Base-by-base conservation (phyloP, 2,329 filamentous ascomycete species). In the Paramyrothecium roridum region DNA sequence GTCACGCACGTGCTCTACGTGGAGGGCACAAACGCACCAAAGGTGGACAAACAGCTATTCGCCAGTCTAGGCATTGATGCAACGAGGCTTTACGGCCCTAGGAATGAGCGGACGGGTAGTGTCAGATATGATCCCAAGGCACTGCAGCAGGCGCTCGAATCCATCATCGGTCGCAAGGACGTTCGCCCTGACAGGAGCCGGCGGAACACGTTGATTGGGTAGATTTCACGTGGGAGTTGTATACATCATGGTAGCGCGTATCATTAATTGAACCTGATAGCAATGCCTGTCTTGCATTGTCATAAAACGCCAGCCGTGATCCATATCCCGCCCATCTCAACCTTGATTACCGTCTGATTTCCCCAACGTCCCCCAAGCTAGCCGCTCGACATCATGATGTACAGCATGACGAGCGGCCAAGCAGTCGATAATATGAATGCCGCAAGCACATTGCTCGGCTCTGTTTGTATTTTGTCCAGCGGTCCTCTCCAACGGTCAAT, bases 1-100 rank as follows among this genome's bases (percentile, higher is more conserved):
- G 87, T 97, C 3, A 96, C 89, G 8, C 93, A 97, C 68, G 70
- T 97, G 16, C 79, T 97, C 8, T 89, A 96, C 66, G 73, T 96
- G 0, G 89, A 93, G 46, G 87, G 86, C 0, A 80, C 84, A 0
- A 82, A 81, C 0, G 86, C 87, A 21, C 93, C 93, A 0, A 75
- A 69, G 3, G 87, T 96, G 1, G 85, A 96, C 63, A 84, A 79
- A 51, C 80, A 80, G 7, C 80, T 80, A 54, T 76, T 97, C 47
- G 73, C 73, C 3, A 71, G 73, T 19, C 70, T 92, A 59, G 92
- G 92, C 0, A 90, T 98, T 45, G 88, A 92, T 64, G 86, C 86
- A 17, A 82, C 96, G 16, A 80, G 86, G 54, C 76, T 96, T 1
- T 93, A 95, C 67, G 92, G 91, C 2, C 81, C 87, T 37, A 85